Percentiles rank a stretch among this genome's conserved stretches.
These are phyloP conservation scores for Tulasnella sp. DNA, from an alignment of 768 basidiomycete species.

Conservation along the genomic window DNA sequence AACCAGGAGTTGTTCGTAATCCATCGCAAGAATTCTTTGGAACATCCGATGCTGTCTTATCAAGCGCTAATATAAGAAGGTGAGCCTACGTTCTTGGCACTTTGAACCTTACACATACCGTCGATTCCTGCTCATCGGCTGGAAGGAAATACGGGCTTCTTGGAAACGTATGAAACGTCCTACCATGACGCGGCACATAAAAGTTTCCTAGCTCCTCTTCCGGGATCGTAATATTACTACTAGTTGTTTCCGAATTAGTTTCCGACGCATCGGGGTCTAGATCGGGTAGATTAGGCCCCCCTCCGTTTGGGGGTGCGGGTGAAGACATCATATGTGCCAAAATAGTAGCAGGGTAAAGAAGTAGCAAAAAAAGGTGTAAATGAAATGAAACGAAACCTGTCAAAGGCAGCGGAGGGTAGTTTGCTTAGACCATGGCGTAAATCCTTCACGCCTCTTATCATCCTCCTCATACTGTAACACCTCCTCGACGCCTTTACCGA, in stretches of 20 bases:
- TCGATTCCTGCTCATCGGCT: constrained; percentile 14
- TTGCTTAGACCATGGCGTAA: background rate
- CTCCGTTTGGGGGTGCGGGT: background rate
- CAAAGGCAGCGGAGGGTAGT: background rate
- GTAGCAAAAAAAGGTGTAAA: background rate
- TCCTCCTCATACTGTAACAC: background rate
- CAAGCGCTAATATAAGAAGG: background rate
- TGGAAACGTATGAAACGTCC: background rate
- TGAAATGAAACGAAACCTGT: background rate
- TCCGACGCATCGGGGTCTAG: background rate
- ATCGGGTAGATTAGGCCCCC: background rate
- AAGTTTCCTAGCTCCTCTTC: background rate
- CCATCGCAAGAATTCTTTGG: background rate
- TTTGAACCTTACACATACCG: background rate
- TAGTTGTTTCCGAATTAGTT: background rate
- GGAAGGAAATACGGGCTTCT: constrained; percentile 13
- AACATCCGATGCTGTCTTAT: constrained; percentile 4
- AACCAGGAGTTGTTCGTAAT: background rate
- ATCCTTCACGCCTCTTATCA: background rate
- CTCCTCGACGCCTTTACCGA: constrained; percentile 1
- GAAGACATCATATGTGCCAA: background rate
- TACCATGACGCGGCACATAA: constrained; percentile 1
- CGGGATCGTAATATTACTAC: constrained; percentile 8
- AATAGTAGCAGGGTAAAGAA: constrained; percentile 1
- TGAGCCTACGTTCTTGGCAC: background rate